A percentile compares a stretch with the other conserved stretches of the same genome.
Conservation (phyloP, 202 grass and related monocot species). For the Carex arenaria region DNA sequence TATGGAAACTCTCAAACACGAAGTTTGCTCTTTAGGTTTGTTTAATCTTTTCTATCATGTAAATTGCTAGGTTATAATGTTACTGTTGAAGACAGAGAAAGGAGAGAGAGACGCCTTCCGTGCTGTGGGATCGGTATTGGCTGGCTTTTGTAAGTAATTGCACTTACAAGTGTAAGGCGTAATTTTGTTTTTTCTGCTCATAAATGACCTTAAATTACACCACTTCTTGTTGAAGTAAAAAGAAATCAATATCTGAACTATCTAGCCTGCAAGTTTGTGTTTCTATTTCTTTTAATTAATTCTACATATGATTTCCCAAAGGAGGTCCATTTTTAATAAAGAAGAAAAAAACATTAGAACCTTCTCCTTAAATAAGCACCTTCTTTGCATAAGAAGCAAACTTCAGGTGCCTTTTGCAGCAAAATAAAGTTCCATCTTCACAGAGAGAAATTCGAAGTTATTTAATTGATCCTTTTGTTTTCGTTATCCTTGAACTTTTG, state of each 20-base stretch:
- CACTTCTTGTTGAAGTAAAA: neutral
- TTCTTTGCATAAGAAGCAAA: neutral
- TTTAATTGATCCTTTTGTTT: neutral
- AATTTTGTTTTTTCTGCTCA: neutral
- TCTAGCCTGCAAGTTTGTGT: neutral
- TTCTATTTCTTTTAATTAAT: neutral
- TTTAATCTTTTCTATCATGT: constrained; percentile 8
- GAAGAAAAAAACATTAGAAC: neutral
- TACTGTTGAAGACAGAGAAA: constrained; percentile 32
- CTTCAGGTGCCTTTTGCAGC: neutral
- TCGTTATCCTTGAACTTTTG: neutral
- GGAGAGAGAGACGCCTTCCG: constrained; percentile 68
- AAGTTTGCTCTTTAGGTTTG: neutral
- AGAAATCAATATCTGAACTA: neutral
- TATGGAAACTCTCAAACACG: neutral
- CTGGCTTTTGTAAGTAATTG: constrained; percentile 72
- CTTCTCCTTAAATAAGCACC: too few species aligned
- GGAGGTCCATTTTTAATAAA: neutral
- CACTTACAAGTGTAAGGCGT: neutral
- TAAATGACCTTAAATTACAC: neutral
- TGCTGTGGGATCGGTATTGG: constrained; percentile 88
- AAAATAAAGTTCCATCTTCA: neutral
- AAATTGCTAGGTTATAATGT: constrained; percentile 38
- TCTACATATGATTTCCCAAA: neutral
- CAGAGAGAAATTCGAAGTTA: neutral